Percentiles rank a stretch among this genome's conserved stretches.
phyloP scores from a whole-genome alignment of 2,329 filamentous ascomycete species.

The Lasiodiplodia gonubiensis region DNA sequence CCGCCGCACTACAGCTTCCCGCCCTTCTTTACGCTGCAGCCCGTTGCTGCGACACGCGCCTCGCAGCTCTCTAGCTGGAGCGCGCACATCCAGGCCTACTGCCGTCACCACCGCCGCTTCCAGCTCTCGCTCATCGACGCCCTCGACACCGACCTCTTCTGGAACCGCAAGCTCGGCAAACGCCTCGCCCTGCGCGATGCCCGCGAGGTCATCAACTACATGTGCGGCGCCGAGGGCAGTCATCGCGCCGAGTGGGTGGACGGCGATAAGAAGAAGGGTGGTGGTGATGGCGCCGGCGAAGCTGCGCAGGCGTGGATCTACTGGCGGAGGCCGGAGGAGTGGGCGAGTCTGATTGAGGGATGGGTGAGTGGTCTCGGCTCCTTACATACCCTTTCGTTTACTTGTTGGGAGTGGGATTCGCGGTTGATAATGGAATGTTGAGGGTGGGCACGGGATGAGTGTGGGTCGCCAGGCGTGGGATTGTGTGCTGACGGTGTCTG shows the following conservation, averaged over 20 bases:
- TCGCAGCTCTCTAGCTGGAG: constrained; percentile 86
- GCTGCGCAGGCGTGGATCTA: constrained; percentile 69
- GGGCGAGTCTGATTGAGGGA: constrained; percentile 76
- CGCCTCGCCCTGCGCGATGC: constrained; percentile 60
- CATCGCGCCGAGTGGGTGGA: constrained; percentile 69
- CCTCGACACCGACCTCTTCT: constrained; percentile 64
- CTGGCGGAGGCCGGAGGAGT: constrained; percentile 89
- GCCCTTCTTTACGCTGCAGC: constrained; percentile 83
- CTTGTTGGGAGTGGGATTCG: not conserved
- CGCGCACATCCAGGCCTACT: constrained; percentile 83
- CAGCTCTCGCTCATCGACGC: constrained; percentile 71
- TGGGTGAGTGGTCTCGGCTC: constrained; percentile 56
- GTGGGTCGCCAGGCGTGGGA: too few relatives aligned
- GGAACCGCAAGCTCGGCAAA: constrained; percentile 52
- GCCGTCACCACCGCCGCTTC: constrained; percentile 76
- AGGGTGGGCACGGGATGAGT: not conserved
- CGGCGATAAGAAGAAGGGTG: constrained; percentile 30
- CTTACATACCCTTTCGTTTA: not conserved
- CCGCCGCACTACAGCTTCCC: constrained; percentile 72
- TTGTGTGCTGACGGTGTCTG: not conserved
- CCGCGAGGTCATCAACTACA: constrained; percentile 61
- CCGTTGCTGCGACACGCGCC: constrained; percentile 69
- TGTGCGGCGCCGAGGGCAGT: constrained; percentile 59
- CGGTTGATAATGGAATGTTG: not conserved
- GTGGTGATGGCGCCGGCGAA: constrained; percentile 30